These are phyloP conservation scores for Hypomyces rosellus DNA, from an alignment of 2,329 filamentous ascomycete species.

Conservation along the genomic window DNA sequence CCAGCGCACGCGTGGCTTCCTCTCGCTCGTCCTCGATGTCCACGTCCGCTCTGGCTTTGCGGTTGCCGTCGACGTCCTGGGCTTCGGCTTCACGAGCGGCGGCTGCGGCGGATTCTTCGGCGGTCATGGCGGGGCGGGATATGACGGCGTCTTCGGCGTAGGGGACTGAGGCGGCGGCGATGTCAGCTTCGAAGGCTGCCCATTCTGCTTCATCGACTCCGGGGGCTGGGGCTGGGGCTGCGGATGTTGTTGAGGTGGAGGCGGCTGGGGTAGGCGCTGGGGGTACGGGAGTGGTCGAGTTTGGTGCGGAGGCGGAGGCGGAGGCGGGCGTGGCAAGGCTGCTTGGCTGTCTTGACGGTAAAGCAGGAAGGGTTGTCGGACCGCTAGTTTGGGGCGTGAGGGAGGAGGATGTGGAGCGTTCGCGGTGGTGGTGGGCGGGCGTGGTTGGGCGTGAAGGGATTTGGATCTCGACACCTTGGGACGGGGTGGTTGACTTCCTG, in stretches of 20 bases:
- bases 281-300: not conserved
- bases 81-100: constrained; percentile 45
- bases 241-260: constrained; percentile 15
- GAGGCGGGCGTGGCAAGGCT: constrained; percentile 11
- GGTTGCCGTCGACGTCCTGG: constrained; percentile 32
- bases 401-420: constrained; percentile 36
- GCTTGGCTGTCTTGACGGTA: constrained; percentile 24
- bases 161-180: constrained; percentile 44
- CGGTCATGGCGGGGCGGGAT: constrained; percentile 60
- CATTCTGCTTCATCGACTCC: constrained; percentile 68
- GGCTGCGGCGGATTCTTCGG: constrained; percentile 54
- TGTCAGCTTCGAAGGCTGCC: constrained; percentile 81
- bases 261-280: constrained; percentile 17
- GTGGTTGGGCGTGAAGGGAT: constrained; percentile 60
- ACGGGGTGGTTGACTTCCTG: constrained; percentile 45
- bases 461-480: constrained; percentile 52
- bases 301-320: not conserved
- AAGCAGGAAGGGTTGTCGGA: constrained; percentile 19
- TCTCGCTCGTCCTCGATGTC: constrained; percentile 63
- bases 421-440: constrained; percentile 38
- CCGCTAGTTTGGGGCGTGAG: constrained; percentile 19
- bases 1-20: constrained; percentile 65
- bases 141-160: constrained; percentile 52
- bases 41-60: constrained; percentile 49
- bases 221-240: constrained; percentile 13